Conservation (phyloP, 306 rosid genomes). For the Phaseolus lunatus region DNA sequence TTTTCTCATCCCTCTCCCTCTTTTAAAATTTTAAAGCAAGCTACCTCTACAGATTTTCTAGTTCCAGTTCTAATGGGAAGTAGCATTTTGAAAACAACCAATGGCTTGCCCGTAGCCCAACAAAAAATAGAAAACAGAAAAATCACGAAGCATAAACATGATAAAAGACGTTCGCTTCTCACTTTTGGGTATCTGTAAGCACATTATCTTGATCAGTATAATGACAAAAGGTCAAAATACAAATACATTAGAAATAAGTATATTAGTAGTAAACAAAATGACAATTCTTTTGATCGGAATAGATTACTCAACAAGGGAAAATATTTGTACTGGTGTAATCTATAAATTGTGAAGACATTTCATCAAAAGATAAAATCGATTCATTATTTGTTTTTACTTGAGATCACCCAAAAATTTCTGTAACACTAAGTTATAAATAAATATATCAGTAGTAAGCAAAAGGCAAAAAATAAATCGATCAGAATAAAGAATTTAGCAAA, state of each 20-base stretch:
- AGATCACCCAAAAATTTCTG: too few relatives aligned
- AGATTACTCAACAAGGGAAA: too few relatives aligned
- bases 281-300: too few relatives aligned
- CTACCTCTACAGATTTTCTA: not conserved
- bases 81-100: conserved; percentile 9
- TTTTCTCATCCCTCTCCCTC: not conserved
- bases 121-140: not conserved
- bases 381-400: too few relatives aligned
- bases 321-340: too few relatives aligned
- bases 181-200: not conserved
- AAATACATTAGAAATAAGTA: not conserved
- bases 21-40: conserved; percentile 13
- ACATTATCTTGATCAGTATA: not conserved
- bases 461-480: too few relatives aligned
- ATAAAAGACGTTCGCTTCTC: not conserved
- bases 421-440: not conserved
- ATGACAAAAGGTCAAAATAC: not conserved
- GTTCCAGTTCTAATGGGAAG: not conserved
- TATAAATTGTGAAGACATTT: too few relatives aligned
- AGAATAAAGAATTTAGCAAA: not conserved
- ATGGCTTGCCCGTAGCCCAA: conserved; percentile 7
- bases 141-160: not conserved
- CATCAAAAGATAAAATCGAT: too few relatives aligned
- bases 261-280: not conserved
- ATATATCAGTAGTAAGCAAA: too few relatives aligned